Evolutionary conservation across 2,329 filamentous ascomycete genomes (phyloP), one percentile per base, ranked within the genome.

Genomic region (Xylariaceae sp.): DNA sequence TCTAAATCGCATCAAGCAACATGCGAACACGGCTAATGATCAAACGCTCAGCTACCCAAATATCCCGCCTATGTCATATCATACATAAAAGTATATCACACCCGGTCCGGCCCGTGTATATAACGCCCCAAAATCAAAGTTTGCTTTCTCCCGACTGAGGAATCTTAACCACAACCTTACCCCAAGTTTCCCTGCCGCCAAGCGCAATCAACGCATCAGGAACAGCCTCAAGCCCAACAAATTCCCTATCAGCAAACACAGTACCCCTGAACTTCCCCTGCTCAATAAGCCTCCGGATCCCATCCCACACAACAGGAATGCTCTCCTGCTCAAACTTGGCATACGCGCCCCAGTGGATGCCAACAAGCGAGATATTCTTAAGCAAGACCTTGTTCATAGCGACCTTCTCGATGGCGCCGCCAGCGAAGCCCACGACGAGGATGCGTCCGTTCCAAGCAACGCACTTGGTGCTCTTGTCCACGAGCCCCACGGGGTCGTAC

Each of bases 321-420:
- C 79, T 85, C 66, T 86, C 82, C 19, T 78, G 82, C 74, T 96
- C 88, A 61, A 87, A 81, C 42, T 77, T 78, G 1, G 85, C 76
- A 72, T 96, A 96, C 54, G 86, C 84, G 12, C 92, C 92, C 92
- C 92, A 97, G 73, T 95, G 89, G 65, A 96, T 75, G 1, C 92
- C 92, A 1, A 96, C 88, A 12, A 97, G 76, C 59, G 84, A 87
- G 59, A 96, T 92, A 70, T 96, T 96, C 80, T 96, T 97, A 62
- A 97, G 74, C 58, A 96, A 72, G 22, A 96, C 89, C 70, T 92
- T 86, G 71, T 97, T 97, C 76, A 95, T 84, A 12, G 91, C 88
- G 40, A 97, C 83, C 74, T 94, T 95, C 73, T 97, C 92, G 62
- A 96, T 96, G 47, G 77, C 78, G 0, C 89, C 89, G 0, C 85